Base-by-base conservation (phyloP, 2,329 filamentous ascomycete species). In the Emergomyces pasteurianus region DNA sequence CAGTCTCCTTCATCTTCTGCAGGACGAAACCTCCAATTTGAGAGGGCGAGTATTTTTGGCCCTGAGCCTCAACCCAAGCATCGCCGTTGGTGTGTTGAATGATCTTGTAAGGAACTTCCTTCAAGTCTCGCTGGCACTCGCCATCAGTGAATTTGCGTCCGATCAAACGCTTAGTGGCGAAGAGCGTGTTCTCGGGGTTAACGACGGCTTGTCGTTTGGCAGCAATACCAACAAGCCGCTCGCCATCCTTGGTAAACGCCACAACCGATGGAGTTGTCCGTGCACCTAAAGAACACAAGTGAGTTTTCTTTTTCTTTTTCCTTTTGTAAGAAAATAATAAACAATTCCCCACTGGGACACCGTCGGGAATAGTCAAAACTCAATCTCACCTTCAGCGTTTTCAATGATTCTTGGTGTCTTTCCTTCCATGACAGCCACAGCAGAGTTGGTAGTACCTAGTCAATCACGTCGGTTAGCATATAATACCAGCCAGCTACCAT, bases 1-100 rank as follows among this genome's bases (percentile, higher is more conserved):
- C 92, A 58, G 92, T 97, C 83, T 96, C 92, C 86, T 95, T 96
- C 92, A 96, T 96, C 86, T 97, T 96, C 78, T 91, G 87, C 71
- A 97, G 85, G 67, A 96, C 83, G 78, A 96, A 96, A 73, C 92
- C 92, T 84, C 92, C 92, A 66, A 97, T 90, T 79, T 97, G 92
- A n/a, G 92, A 96, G 61, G 92, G 92, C 67, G 92, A 96, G 83
- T 96, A 96, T 78, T 92, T 95, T 79, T 96, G 86, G 73, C 87
- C 91, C 69, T 91, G 90, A 69, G 92, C 89, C 78, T 92, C 86
- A 65, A 97, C 88, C 92, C 92, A 96, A 65, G 92, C 92, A 74
- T 96, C 92, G 69, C 92, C 92, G 76, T 96, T 96, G 80, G 80
- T 86, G 85, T 96, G 92, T 81, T 96, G 91, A 63, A 96, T 87